phyloP scores from a whole-genome alignment of 352 stramenopile species.

The Salisapilia sapeloensis region DNA sequence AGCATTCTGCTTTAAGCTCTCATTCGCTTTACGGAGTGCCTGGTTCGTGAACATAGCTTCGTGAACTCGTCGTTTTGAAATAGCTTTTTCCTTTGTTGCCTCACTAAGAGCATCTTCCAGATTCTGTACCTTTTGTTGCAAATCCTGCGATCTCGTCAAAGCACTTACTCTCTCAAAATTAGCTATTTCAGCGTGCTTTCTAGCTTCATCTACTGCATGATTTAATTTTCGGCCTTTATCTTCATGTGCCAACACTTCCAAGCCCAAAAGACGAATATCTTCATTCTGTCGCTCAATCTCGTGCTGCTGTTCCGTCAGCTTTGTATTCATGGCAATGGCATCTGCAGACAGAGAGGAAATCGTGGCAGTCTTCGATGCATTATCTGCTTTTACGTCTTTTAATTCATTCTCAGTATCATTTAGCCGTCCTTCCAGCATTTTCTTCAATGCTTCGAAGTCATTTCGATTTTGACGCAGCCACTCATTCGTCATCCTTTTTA shows the following conservation, averaged over 20 bases:
- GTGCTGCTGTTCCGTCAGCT: slow-evolving; percentile 19
- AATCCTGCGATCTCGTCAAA: slow-evolving; percentile 26
- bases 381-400: slow-evolving; percentile 13
- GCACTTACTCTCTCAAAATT: slow-evolving; percentile 51
- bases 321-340: slow-evolving; percentile 12
- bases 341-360: slow-evolving; percentile 29
- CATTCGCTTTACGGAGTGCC: slow-evolving; percentile 31
- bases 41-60: slow-evolving; percentile 69
- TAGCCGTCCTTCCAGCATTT: slow-evolving; percentile 13
- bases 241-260: slow-evolving; percentile 58
- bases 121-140: slow-evolving; percentile 52
- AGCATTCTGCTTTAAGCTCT: slow-evolving; percentile 40
- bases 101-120: slow-evolving; percentile 27
- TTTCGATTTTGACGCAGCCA: slow-evolving; percentile 34
- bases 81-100: slow-evolving; percentile 31
- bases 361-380: slow-evolving; percentile 21
- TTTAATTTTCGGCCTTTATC: slow-evolving; percentile 45
- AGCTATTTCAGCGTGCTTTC: slow-evolving; percentile 41
- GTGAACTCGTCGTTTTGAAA: slow-evolving; percentile 47
- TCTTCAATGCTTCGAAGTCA: slow-evolving; percentile 19
- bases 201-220: slow-evolving; percentile 28
- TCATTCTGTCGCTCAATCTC: slow-evolving; percentile 14
- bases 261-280: slow-evolving; percentile 30
- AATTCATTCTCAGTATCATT: slow-evolving; percentile 11
- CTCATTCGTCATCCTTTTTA: slow-evolving; percentile 46